Evolutionary conservation across 805 yeast species (phyloP).

Genomic region (Yarrowia alimentaria): DNA sequence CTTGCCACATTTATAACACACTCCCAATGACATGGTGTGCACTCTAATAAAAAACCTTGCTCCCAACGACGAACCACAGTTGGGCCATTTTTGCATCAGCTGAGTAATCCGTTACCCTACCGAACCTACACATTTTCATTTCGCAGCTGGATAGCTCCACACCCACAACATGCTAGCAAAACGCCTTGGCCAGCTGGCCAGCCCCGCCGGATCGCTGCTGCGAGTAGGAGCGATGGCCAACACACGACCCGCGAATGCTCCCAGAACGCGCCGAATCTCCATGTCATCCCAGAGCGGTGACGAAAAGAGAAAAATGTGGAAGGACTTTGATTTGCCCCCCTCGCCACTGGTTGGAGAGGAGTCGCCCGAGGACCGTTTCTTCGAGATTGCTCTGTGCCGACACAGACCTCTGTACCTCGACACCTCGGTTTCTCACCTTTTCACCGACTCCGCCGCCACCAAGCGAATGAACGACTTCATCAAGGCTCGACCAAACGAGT

Average conservation of each 20-base stretch:
- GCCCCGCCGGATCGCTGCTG: slow-evolving; percentile 26
- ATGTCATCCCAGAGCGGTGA: slow-evolving; percentile 25
- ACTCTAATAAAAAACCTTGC: no score
- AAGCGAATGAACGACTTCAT: slow-evolving; percentile 23
- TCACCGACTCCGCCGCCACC: slow-evolving; percentile 25
- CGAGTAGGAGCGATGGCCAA: slow-evolving; percentile 22
- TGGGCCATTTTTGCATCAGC: not conserved
- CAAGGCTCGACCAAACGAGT: slow-evolving; percentile 19
- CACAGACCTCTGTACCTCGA: slow-evolving; percentile 27
- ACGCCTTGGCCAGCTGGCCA: slow-evolving; percentile 27
- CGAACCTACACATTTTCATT: slow-evolving; percentile 19
- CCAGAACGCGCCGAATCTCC: slow-evolving; percentile 24
- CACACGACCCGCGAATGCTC: slow-evolving; percentile 11
- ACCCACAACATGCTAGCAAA: slow-evolving; percentile 26
- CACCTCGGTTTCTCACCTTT: slow-evolving; percentile 18
- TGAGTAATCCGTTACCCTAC: slow-evolving; percentile 26
- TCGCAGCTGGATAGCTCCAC: slow-evolving; percentile 15
- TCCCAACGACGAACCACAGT: slow-evolving; percentile 19
- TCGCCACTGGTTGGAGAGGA: slow-evolving; percentile 24
- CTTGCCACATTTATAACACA: no score
- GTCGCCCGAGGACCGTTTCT: slow-evolving; percentile 15
- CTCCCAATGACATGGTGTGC: no score
- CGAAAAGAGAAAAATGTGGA: slow-evolving; percentile 18
- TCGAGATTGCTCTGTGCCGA: slow-evolving; percentile 22
- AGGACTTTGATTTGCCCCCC: slow-evolving; percentile 26